A percentile compares a stretch with the other conserved stretches of the same genome.
Conservation (phyloP, 2,329 filamentous ascomycete species). For the Talaromyces sp. region DNA sequence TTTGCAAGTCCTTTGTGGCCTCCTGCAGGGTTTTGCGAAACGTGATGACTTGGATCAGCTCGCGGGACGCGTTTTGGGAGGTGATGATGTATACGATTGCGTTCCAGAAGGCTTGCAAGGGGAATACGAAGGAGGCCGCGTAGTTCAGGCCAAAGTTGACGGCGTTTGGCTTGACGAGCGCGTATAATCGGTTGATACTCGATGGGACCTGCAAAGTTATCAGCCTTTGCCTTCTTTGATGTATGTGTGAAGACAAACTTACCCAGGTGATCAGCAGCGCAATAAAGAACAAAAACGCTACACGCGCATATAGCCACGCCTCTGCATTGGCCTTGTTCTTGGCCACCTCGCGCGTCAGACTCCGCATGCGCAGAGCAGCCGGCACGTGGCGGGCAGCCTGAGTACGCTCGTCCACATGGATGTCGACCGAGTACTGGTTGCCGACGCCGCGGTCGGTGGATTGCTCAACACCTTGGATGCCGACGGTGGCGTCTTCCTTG, state of each 20-base stretch:
- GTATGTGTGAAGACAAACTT: neutral
- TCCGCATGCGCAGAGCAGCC: constrained; percentile 9
- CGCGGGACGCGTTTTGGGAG: constrained; percentile 32
- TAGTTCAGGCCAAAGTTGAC: constrained; percentile 57
- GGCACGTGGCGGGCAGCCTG: constrained; percentile 39
- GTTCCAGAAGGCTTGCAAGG: constrained; percentile 78
- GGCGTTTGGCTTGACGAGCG: constrained; percentile 50
- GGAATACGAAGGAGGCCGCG: constrained; percentile 65
- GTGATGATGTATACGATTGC: constrained; percentile 67
- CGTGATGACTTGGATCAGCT: neutral
- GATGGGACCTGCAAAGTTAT: constrained; percentile 50
- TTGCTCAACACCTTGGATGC: neutral
- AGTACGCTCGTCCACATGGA: constrained; percentile 37
- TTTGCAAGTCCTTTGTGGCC: neutral
- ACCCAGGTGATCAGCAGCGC: constrained; percentile 31
- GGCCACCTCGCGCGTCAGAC: constrained; percentile 8
- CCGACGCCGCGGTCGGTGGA: neutral
- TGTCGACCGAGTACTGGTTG: constrained; percentile 8
- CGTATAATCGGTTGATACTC: constrained; percentile 67
- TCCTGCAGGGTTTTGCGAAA: neutral
- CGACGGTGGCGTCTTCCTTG: neutral
- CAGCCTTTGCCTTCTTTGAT: neutral
- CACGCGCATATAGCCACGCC: constrained; percentile 23
- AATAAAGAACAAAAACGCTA: constrained; percentile 25
- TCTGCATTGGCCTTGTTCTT: constrained; percentile 25